Percentiles rank a stretch among this genome's conserved stretches.
phyloP scores from a whole-genome alignment of 495 filamentous ascomycete genomes.

The Lindgomyces ingoldianus region DNA sequence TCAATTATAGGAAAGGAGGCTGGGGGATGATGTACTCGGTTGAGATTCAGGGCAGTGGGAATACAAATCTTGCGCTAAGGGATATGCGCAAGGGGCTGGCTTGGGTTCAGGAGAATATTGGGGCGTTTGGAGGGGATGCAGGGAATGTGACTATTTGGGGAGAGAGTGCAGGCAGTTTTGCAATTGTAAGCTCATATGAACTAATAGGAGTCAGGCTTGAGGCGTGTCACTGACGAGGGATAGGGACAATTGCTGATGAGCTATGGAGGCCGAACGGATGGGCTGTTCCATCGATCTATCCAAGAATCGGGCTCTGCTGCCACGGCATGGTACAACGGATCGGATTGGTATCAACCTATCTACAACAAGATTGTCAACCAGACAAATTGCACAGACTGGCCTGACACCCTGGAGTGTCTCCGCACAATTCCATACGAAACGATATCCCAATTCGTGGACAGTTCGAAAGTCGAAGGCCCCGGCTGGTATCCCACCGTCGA shows the following conservation, averaged over 20 bases:
- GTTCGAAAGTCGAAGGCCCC: slow-evolving; percentile 32
- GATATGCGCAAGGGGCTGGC: slow-evolving; percentile 36
- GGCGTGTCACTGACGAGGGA: background rate
- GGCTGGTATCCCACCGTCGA: slow-evolving; percentile 38
- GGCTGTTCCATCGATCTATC: slow-evolving; percentile 36
- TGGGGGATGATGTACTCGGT: slow-evolving; percentile 35
- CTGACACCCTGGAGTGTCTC: slow-evolving; percentile 35
- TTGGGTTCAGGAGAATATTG: slow-evolving; percentile 35
- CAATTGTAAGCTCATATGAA: slow-evolving; percentile 14
- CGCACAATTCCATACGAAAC: slow-evolving; percentile 31
- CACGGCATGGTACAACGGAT: slow-evolving; percentile 38
- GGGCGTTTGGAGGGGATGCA: slow-evolving; percentile 27
- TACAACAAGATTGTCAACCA: slow-evolving; percentile 36
- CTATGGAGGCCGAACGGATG: slow-evolving; percentile 30
- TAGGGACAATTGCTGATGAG: slow-evolving; percentile 32
- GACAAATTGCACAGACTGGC: slow-evolving; percentile 30
- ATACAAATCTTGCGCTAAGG: slow-evolving; percentile 33
- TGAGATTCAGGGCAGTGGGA: slow-evolving; percentile 31
- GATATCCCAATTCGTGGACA: slow-evolving; percentile 35
- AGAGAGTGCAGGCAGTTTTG: slow-evolving; percentile 36
- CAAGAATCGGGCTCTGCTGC: slow-evolving; percentile 35
- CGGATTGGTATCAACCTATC: slow-evolving; percentile 38
- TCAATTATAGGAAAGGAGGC: slow-evolving; percentile 37
- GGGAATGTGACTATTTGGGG: slow-evolving; percentile 34
- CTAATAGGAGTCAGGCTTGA: background rate